These are phyloP conservation scores for Coelastrella sp. DNA, from an alignment of 139 green algal species.

Conservation along the genomic window DNA sequence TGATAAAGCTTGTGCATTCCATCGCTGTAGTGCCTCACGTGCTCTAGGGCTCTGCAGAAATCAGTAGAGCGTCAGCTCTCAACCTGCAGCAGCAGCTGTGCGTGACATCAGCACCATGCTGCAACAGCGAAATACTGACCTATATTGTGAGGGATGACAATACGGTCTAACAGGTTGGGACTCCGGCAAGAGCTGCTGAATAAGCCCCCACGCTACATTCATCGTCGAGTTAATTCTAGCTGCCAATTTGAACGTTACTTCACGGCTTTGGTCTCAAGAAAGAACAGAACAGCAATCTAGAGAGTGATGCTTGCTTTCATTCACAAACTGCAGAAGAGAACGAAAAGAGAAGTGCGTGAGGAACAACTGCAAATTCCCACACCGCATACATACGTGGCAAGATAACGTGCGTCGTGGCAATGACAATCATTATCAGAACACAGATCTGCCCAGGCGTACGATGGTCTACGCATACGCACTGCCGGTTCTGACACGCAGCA, in stretches of 20 bases:
- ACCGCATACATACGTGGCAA: too few relatives aligned
- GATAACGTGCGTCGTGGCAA: too few relatives aligned
- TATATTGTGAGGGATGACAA: background rate
- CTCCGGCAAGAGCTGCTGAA: constrained; percentile 1
- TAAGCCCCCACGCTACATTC: background rate
- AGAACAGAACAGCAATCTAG: too few relatives aligned
- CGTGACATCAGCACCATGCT: background rate
- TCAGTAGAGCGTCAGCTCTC: background rate
- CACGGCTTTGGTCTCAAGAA: too few relatives aligned
- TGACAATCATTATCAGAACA: too few relatives aligned
- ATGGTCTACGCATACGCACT: background rate
- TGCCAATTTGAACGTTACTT: too few relatives aligned
- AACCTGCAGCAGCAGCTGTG: background rate
- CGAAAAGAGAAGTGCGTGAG: background rate
- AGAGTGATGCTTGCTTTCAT: too few relatives aligned
- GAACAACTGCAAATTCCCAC: too few relatives aligned
- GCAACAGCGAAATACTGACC: background rate
- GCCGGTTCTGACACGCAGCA: background rate
- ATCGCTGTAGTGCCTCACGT: constrained; percentile 28
- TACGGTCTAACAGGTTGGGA: background rate
- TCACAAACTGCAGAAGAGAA: too few relatives aligned
- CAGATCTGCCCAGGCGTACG: too few relatives aligned
- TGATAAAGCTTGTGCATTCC: constrained; percentile 39
- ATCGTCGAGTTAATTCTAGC: too few relatives aligned
- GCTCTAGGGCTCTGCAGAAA: background rate